Evolutionary conservation across 495 filamentous ascomycete genomes (phyloP).

Genomic region (Elasticomyces elasticus): DNA sequence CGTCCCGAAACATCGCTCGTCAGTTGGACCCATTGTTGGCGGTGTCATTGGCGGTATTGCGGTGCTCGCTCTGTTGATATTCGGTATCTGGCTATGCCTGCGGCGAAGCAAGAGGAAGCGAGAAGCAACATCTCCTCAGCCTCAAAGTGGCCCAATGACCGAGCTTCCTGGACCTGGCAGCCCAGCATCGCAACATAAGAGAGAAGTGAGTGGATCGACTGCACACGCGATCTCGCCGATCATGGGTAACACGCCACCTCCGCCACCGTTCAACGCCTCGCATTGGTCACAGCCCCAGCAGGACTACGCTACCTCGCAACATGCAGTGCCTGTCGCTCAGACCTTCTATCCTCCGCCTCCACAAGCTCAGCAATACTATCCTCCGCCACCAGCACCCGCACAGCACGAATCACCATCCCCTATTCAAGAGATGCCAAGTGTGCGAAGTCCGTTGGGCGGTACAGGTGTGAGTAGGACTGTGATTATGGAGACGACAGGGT

Average conservation of each 20-base stretch:
- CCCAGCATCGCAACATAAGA: not conserved
- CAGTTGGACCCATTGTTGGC: slow-evolving; percentile 25
- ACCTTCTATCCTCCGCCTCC: not conserved
- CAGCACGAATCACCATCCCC: not conserved
- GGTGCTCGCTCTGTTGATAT: slow-evolving; percentile 22
- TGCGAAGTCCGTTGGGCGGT: not conserved
- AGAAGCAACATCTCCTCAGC: not conserved
- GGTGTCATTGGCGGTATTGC: slow-evolving; percentile 26
- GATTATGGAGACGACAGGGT: too few species aligned
- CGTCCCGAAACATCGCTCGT: not conserved
- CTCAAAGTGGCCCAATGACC: not conserved
- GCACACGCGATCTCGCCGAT: not conserved
- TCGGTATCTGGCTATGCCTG: slow-evolving; percentile 24
- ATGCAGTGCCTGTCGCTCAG: not conserved
- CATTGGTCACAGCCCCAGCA: not conserved
- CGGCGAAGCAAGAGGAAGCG: slow-evolving; percentile 4
- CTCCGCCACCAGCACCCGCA: not conserved
- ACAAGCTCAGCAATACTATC: not conserved
- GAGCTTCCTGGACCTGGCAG: not conserved
- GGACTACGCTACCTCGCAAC: not conserved
- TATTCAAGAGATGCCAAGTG: not conserved
- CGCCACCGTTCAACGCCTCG: not conserved
- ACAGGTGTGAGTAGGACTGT: not conserved
- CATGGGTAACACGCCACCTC: not conserved
- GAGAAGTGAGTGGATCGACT: not conserved